A percentile compares a stretch with the other conserved stretches of the same genome.
phyloP scores from a whole-genome alignment of 2,329 filamentous ascomycete genomes.

The Penicillium janthinellum region DNA sequence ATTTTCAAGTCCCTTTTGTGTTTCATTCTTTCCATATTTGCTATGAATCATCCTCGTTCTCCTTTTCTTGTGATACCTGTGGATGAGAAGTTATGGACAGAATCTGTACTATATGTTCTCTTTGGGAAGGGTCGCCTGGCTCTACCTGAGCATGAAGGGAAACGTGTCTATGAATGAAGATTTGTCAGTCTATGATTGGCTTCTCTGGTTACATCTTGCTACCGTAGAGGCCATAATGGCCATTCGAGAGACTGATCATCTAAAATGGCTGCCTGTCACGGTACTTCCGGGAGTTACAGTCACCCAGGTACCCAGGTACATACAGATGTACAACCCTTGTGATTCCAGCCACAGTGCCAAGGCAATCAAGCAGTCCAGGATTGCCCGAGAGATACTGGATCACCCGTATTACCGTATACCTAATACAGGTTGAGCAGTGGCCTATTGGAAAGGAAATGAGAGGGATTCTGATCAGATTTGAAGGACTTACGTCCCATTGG shows the following conservation, averaged over 20 bases:
- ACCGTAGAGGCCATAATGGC: background rate
- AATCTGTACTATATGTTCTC: conserved; percentile 13
- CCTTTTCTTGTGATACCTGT: conserved; percentile 13
- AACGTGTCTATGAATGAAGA: background rate
- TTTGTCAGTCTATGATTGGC: conserved; percentile 1
- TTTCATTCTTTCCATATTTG: background rate
- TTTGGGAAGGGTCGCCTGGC: background rate
- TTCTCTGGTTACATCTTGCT: background rate
- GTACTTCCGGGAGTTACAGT: too few relatives aligned
- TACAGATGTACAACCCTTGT: too few relatives aligned
- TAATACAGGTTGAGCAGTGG: too few relatives aligned
- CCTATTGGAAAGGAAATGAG: too few relatives aligned
- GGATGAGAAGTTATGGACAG: conserved; percentile 10
- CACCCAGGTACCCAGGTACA: too few relatives aligned
- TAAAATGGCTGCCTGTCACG: too few relatives aligned
- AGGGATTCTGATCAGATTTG: too few relatives aligned
- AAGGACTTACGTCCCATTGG: too few relatives aligned
- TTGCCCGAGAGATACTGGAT: too few relatives aligned
- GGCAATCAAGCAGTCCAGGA: too few relatives aligned
- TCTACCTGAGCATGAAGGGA: background rate
- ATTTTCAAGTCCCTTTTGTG: background rate
- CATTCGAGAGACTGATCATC: background rate
- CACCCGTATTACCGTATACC: too few relatives aligned
- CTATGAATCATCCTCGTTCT: background rate
- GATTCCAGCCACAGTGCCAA: too few relatives aligned